Evolutionary conservation across 139 green algal species (phyloP).

Genomic region (Zygnema cylindricum): DNA sequence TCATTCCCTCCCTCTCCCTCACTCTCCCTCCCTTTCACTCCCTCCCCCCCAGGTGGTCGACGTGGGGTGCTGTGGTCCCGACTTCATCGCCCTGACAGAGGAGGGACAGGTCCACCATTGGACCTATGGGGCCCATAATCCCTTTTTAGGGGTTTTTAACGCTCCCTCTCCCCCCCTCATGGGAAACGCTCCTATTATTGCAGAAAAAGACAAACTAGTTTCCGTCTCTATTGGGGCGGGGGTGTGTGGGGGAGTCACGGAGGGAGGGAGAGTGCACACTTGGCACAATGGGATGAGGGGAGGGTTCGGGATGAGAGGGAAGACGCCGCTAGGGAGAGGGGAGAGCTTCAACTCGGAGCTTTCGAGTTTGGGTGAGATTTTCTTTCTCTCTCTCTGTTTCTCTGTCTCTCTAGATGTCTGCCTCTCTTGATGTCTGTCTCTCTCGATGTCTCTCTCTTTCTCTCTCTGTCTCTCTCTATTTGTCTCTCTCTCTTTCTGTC

Average conservation of each 20-base stretch:
- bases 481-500: no score
- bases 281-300: constrained; percentile 22
- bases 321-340: neutral
- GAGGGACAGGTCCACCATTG: constrained; percentile 13
- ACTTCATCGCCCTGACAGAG: constrained; percentile 8
- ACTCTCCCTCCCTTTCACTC: neutral
- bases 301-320: neutral
- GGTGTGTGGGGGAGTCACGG: neutral
- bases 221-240: constrained; percentile 3
- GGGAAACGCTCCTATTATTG: neutral
- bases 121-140: neutral
- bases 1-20: neutral
- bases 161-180: neutral
- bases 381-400: constrained; percentile 6
- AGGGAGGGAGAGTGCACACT: neutral
- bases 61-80: neutral
- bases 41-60: constrained; percentile 8
- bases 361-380: neutral
- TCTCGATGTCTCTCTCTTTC: neutral
- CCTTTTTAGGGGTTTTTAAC: neutral
- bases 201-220: neutral
- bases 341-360: neutral
- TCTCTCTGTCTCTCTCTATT: neutral
- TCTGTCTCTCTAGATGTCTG: neutral
- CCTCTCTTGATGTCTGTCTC: neutral